A percentile compares a stretch with the other conserved stretches of the same genome.
Conservation (phyloP, 1,284 basidiomycete species). For the Microstroma glucosiphilum region DNA sequence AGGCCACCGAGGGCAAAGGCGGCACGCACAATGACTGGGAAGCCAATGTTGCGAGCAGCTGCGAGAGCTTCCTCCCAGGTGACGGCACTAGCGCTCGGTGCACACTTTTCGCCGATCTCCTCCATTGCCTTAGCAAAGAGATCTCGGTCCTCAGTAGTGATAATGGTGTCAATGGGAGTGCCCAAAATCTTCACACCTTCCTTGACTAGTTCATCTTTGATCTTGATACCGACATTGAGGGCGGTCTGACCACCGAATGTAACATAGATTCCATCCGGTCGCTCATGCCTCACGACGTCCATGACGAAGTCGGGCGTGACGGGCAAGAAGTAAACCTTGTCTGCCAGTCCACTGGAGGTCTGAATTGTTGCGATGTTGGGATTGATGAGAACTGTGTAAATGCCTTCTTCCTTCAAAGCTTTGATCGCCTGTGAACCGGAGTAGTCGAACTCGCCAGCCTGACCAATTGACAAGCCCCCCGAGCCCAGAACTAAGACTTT, state of each 20-base stretch:
- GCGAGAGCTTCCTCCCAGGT: slow-evolving; percentile 70
- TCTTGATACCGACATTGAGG: slow-evolving; percentile 89
- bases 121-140: slow-evolving; percentile 92
- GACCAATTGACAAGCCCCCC: slow-evolving; percentile 95
- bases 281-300: slow-evolving; percentile 96
- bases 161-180: slow-evolving; percentile 94
- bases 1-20: slow-evolving; percentile 93
- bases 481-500: slow-evolving; percentile 96
- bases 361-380: slow-evolving; percentile 99
- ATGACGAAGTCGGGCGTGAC: slow-evolving; percentile 96
- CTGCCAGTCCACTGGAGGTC: slow-evolving; percentile 90
- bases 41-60: slow-evolving; percentile 85
- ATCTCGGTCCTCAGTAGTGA: slow-evolving; percentile 93
- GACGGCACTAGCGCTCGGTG: slow-evolving; percentile 70
- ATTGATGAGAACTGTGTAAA: slow-evolving; percentile 96
- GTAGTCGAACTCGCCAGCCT: slow-evolving; percentile 99
- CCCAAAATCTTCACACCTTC: slow-evolving; percentile 83
- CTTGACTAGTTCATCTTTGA: slow-evolving; percentile 84
- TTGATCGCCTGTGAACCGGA: slow-evolving; percentile 99
- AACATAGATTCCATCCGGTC: slow-evolving; percentile 96
- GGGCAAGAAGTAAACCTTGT: slow-evolving; percentile 98
- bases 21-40: slow-evolving; percentile 91
- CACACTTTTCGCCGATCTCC: slow-evolving; percentile 90
- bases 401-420: slow-evolving; percentile 95
- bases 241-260: slow-evolving; percentile 98